Percentiles rank a stretch among this genome's conserved stretches.
Evolutionary conservation across 768 basidiomycete species (phyloP).

Genomic region (Suillus subaureus): DNA sequence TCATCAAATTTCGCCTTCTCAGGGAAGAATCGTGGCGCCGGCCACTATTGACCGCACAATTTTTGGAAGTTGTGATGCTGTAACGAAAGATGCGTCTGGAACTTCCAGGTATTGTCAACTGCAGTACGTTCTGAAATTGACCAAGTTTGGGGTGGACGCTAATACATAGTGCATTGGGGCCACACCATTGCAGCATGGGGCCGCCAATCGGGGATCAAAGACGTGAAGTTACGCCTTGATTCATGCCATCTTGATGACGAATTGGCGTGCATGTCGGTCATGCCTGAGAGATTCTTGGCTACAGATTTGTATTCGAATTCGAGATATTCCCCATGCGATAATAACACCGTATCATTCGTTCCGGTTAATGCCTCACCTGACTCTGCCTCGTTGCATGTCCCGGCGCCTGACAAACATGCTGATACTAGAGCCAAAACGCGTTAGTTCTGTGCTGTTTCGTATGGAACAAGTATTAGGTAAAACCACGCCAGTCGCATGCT

Average conservation of each 20-base stretch:
- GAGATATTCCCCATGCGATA: constrained; percentile 3
- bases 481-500: constrained; percentile 11
- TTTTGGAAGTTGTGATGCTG: constrained; percentile 18
- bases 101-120: constrained; percentile 13
- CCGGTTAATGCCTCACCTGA: constrained; percentile 7
- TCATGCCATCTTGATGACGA: not conserved
- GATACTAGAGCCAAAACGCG: not conserved
- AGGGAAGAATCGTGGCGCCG: constrained; percentile 13
- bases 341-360: not conserved
- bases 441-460: not conserved
- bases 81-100: constrained; percentile 18
- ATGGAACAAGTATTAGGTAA: not conserved
- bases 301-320: not conserved
- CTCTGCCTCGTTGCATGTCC: constrained; percentile 6
- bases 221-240: constrained; percentile 2
- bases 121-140: not conserved
- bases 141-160: not conserved
- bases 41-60: constrained; percentile 16
- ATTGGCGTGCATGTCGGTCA: constrained; percentile 3
- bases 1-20: constrained; percentile 6
- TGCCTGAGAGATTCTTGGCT: constrained; percentile 4
- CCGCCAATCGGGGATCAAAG: not conserved
- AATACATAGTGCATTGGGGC: not conserved
- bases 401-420: not conserved
- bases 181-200: constrained; percentile 1